A percentile compares a stretch with the other conserved stretches of the same genome.
These are phyloP conservation scores for Luzula sylvatica DNA, from an alignment of 176 grass and related monocot genomes.

Conservation along the genomic window DNA sequence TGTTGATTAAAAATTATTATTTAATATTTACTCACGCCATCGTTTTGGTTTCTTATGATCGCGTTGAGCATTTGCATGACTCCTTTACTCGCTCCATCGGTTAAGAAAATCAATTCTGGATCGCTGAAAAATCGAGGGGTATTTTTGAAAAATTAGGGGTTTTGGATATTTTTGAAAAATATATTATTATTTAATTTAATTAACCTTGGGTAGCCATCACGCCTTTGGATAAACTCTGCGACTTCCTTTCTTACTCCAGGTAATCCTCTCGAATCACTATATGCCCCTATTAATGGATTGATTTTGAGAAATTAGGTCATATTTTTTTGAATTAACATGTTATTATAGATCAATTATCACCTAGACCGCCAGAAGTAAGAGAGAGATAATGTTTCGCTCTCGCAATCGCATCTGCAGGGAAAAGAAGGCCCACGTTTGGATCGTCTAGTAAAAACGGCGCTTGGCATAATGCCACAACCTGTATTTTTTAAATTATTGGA, in stretches of 20 bases:
- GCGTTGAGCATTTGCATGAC: slow-evolving; percentile 88
- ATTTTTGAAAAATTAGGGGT: neutral
- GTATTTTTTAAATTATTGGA: neutral
- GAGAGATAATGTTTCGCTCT: slow-evolving; percentile 86
- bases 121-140: slow-evolving; percentile 45
- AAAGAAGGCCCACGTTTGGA: slow-evolving; percentile 80
- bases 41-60: slow-evolving; percentile 72
- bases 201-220: slow-evolving; percentile 95
- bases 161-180: too few relatives aligned
- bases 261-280: slow-evolving; percentile 95
- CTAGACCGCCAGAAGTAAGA: slow-evolving; percentile 78
- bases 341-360: slow-evolving; percentile 23
- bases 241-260: slow-evolving; percentile 93
- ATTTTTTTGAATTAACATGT: neutral
- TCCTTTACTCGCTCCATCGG: slow-evolving; percentile 95
- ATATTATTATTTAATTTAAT: neutral
- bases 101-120: slow-evolving; percentile 88
- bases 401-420: slow-evolving; percentile 91
- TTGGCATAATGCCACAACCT: slow-evolving; percentile 96
- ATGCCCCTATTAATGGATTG: slow-evolving; percentile 61
- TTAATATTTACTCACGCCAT: slow-evolving; percentile 50
- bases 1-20: neutral
- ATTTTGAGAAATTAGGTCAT: neutral
- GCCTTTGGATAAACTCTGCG: slow-evolving; percentile 81
- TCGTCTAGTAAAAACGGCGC: slow-evolving; percentile 94